Base-by-base conservation (phyloP, 73 alveolate species). In the Paraurostyla sp. region DNA sequence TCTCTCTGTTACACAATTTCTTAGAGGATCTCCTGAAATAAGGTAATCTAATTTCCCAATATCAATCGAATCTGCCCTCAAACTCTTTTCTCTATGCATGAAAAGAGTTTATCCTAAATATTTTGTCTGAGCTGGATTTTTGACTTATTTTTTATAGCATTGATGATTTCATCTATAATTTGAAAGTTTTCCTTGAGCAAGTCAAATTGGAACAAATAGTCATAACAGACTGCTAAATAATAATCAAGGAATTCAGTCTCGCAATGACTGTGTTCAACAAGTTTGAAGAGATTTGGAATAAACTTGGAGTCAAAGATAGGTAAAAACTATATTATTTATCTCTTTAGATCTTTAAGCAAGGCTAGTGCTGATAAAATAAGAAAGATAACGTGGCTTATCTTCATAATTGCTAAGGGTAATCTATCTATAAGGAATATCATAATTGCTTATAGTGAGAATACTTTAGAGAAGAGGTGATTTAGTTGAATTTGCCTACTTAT, bases 311-410 rank as follows among this genome's bases (percentile, higher is more conserved):
- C 45, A 59, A 46, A 36, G 82, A 83, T 25, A 52, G 59, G 69
- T 30, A 62, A 63, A 85, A 62, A 3, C 25, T 80, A 27, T 56
- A 27, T 80, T 30, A 80, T 76, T n/a, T 23, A 20, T 33, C 49
- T 62, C 23, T 80, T 30, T 82, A 60, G 76, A 36, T 41, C 71
- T 52, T 33, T 33, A 32, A 75, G 73, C 18, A 56, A 50, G 33
- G 82, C 43, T 3, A 51, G 80, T 33, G 68, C 84, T 40, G 76
- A 59, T 15, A 59, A 57, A 60, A 41, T 59, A 16, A 88, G 48
- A 41, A 80, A 80, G 36, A 25, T 88, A 20, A 80, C 91, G 16
- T 88, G 94, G 94, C 50, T 80, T 4, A 78, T 88, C 7, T 88
- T 88, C 56, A 78, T 56, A 3, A 50, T 80, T 23, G 85, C 63